Conservation (phyloP, 805 yeast species). For the Starmera amethionina region DNA sequence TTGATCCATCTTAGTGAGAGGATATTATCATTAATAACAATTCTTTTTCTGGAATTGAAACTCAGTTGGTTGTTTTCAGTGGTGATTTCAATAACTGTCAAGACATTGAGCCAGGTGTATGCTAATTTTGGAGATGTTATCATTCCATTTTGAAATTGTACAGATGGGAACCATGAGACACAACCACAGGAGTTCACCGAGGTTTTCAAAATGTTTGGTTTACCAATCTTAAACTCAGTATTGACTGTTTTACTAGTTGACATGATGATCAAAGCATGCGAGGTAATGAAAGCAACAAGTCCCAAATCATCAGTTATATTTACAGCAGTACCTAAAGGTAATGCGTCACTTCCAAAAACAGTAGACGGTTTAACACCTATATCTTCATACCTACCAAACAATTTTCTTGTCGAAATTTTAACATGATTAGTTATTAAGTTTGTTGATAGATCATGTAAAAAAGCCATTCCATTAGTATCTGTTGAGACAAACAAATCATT, state of each 20-base stretch:
- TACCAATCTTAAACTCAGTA: constrained; percentile 45
- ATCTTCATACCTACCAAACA: constrained; percentile 39
- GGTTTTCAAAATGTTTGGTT: constrained; percentile 29
- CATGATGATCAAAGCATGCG: constrained; percentile 37
- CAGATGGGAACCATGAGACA: constrained; percentile 57
- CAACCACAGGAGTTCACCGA: constrained; percentile 31
- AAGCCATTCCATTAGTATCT: constrained; percentile 47
- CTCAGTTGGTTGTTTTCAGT: constrained; percentile 19
- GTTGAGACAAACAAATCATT: constrained; percentile 48
- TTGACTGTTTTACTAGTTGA: constrained; percentile 41
- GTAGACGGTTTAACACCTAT: constrained; percentile 14
- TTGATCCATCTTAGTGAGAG: constrained; percentile 50
- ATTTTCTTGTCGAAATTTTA: constrained; percentile 34
- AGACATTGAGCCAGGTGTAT: constrained; percentile 55
- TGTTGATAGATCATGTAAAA: constrained; percentile 49
- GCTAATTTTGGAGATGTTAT: constrained; percentile 41
- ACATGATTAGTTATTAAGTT: constrained; percentile 29
- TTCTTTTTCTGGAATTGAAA: constrained; percentile 31
- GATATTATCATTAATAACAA: constrained; percentile 38
- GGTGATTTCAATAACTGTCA: constrained; percentile 44
- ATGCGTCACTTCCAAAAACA: constrained; percentile 32
- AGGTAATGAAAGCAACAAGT: constrained; percentile 49
- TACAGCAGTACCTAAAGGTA: constrained; percentile 52
- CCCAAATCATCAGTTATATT: constrained; percentile 51
- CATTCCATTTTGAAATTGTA: constrained; percentile 14